Evolutionary conservation across 768 basidiomycete species (phyloP).

Genomic region (Trametes elegans): DNA sequence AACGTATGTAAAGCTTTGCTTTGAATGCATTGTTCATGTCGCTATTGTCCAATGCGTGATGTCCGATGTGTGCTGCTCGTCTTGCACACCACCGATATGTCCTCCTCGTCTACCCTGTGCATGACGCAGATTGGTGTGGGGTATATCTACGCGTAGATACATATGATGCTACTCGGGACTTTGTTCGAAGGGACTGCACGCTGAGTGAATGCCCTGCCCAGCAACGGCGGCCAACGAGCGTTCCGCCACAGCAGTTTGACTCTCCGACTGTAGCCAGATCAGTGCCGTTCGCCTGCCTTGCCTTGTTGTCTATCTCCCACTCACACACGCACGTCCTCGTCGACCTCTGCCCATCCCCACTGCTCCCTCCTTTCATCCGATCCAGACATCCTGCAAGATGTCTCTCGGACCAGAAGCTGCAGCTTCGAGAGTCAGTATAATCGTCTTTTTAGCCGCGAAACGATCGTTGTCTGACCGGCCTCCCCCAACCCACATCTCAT

Average conservation of each 20-base stretch:
- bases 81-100: too few relatives aligned
- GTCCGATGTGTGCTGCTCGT: too few relatives aligned
- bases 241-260: conserved; percentile 33
- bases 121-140: too few relatives aligned
- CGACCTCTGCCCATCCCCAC: background rate
- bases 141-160: too few relatives aligned
- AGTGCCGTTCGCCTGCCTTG: conserved; percentile 21
- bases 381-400: conserved; percentile 32
- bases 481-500: conserved; percentile 6
- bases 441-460: conserved; percentile 10
- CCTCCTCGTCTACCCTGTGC: too few relatives aligned
- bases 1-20: too few relatives aligned
- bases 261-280: conserved; percentile 29
- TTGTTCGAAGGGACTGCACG: background rate
- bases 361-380: background rate
- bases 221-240: conserved; percentile 11
- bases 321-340: conserved; percentile 12
- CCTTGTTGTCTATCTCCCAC: conserved; percentile 21
- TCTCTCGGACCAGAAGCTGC: conserved; percentile 45
- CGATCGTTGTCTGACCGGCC: conserved; percentile 22
- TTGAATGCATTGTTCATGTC: too few relatives aligned
- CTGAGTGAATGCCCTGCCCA: background rate
- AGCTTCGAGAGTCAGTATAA: conserved; percentile 49
- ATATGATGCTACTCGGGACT: too few relatives aligned
- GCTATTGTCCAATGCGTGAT: too few relatives aligned